Evolutionary conservation across 768 basidiomycete genomes (phyloP), one percentile per base, ranked within the genome.

Genomic region (Tylopilus cervinicoccineus): DNA sequence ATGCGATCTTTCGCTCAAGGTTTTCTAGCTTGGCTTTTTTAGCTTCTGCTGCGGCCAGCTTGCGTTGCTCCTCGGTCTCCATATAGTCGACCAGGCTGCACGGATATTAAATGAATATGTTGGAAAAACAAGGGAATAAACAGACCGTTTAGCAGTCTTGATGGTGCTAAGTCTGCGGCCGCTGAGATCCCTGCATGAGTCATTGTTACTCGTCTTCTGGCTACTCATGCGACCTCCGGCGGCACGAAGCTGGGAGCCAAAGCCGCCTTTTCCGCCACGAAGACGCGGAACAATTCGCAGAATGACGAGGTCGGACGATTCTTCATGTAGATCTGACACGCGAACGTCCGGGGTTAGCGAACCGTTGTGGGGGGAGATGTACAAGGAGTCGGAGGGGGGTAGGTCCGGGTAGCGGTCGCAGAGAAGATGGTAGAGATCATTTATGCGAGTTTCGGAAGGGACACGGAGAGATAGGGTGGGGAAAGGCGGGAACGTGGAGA

Each of bases 161-260:
- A 99, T 83, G 0, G 95, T 96, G 60, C 89, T 91, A 23, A 99
- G 72, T 53, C 93, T 75, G 42, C 95, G 73, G 2, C 95, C 95
- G 50, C 79, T 93, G 31, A 99, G 76, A 63, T 98, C 96, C 40
- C 96, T 73, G 65, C 93, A 96, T 8, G 89, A 90, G 64, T 98
- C 94, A 53, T 93, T 93, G 67, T 93, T 94, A 67, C 77, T 93
- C 20, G 92, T 93, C 75, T 93, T 93, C 72, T 93, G 91, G 57
- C 86, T 88, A 62, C 88, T 91, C 96, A 99, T 99, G 27, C 95
- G 80, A 12, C 96, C 95, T 55, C 96, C 96, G 13, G 95, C 95
- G 0, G 96, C 95, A 66, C 96, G 80, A 55, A 99, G 76, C 72
- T 97, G 93, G 16, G 88, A 90, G 4, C 96, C 96, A 61, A 99